Conservation (phyloP, 1,284 basidiomycete species). For the Austroboletus niveus region DNA sequence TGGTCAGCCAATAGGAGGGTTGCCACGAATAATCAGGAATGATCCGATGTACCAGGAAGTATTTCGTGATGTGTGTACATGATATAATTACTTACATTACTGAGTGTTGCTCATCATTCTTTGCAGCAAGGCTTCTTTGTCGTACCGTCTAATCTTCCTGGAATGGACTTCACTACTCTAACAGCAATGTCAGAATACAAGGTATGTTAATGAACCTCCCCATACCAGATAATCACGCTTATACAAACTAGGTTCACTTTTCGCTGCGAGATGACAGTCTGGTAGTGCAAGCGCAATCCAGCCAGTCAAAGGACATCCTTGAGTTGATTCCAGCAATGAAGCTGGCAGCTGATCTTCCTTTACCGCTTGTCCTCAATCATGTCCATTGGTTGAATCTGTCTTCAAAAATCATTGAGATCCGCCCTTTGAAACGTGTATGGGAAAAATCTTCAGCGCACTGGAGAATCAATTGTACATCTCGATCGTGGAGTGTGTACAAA, state of each 20-base stretch:
- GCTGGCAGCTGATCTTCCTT: conserved; percentile 40
- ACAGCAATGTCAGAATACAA: background rate
- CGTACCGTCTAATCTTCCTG: background rate
- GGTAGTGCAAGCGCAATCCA: conserved; percentile 28
- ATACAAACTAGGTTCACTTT: background rate
- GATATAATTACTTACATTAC: background rate
- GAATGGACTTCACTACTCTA: background rate
- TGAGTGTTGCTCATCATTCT: background rate
- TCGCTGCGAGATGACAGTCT: conserved; percentile 18
- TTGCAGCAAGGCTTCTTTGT: conserved; percentile 33
- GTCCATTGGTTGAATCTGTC: conserved; percentile 39
- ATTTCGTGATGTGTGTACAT: conserved; percentile 1
- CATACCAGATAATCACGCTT: too few relatives aligned
- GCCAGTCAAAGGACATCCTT: conserved; percentile 7
- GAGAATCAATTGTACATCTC: background rate
- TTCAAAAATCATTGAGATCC: conserved; percentile 26
- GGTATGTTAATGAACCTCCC: background rate
- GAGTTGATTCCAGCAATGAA: conserved; percentile 37
- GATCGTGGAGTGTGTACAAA: background rate
- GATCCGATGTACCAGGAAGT: background rate
- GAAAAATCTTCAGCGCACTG: background rate
- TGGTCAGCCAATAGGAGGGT: conserved; percentile 38
- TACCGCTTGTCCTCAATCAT: conserved; percentile 30
- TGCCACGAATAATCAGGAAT: conserved; percentile 33
- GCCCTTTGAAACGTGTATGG: conserved; percentile 16